Evolutionary conservation across 2,329 filamentous ascomycete genomes (phyloP).

Genomic region (Juglanconis juglandina): DNA sequence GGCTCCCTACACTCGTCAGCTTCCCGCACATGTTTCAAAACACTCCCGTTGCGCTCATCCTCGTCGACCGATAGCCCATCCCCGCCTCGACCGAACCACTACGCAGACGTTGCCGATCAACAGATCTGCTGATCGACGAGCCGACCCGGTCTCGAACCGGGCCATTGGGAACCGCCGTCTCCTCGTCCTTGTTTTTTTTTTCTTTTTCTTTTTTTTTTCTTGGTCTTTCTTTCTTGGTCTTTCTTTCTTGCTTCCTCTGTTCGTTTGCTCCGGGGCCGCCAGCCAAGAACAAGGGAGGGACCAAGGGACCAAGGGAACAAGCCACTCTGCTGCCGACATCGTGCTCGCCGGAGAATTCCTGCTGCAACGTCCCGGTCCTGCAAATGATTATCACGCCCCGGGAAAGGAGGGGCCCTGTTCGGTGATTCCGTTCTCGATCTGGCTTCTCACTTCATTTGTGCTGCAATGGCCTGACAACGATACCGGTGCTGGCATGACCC

Average conservation of each 20-base stretch:
- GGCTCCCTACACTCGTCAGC: background rate
- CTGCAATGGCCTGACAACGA: background rate
- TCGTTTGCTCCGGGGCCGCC: background rate
- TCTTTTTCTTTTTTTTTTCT: background rate
- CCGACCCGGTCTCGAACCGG: too few relatives aligned
- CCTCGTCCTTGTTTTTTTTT: too few relatives aligned
- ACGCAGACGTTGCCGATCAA: background rate
- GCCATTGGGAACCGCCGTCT: background rate
- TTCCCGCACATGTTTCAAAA: conserved; percentile 17
- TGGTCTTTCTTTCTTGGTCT: background rate
- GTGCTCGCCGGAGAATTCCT: conserved; percentile 5
- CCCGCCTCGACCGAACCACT: conserved; percentile 3
- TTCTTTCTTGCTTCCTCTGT: background rate
- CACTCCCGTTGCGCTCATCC: conserved; percentile 4
- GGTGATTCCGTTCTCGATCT: background rate
- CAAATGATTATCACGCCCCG: background rate
- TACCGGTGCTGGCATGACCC: background rate
- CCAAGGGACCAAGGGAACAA: background rate
- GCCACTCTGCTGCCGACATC: background rate
- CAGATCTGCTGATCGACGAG: conserved; percentile 10
- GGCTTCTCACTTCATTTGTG: background rate
- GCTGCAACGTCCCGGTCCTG: conserved; percentile 7
- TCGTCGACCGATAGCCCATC: background rate
- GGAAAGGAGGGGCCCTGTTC: background rate
- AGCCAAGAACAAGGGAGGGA: background rate